phyloP scores from a whole-genome alignment of 164 flowering plant species.

The Taxillus chinensis region DNA sequence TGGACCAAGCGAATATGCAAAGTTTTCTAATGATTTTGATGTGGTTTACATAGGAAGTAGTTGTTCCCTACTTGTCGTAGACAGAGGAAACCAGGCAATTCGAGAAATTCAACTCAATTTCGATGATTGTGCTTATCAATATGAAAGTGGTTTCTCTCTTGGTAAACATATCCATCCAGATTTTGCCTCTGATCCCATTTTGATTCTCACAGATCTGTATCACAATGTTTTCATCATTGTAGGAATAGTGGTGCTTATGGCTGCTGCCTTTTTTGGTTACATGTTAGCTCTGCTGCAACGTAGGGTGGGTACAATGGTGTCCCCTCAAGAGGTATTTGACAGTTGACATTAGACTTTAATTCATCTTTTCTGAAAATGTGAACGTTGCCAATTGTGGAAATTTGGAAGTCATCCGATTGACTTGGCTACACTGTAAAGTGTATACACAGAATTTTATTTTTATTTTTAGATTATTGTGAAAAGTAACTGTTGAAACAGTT shows the following conservation, averaged over 20 bases:
- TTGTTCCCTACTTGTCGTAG: constrained; percentile 57
- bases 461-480: too few species aligned
- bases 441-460: too few species aligned
- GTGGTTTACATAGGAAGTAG: constrained; percentile 39
- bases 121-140: constrained; percentile 40
- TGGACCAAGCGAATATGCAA: constrained; percentile 60
- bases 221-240: constrained; percentile 7
- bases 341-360: not conserved
- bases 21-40: constrained; percentile 53
- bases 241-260: constrained; percentile 45
- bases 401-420: too few species aligned
- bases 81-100: constrained; percentile 63
- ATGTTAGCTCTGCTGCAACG: constrained; percentile 51
- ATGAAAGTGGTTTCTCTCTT: constrained; percentile 31
- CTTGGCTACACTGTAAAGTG: too few species aligned
- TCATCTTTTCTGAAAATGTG: too few species aligned
- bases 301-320: constrained; percentile 35
- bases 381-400: too few species aligned
- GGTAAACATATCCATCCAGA: constrained; percentile 22
- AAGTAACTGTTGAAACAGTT: too few species aligned
- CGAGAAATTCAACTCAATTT: constrained; percentile 54
- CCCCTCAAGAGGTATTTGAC: constrained; percentile 22
- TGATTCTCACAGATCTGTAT: not conserved
- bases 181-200: too few species aligned
- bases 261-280: constrained; percentile 47